phyloP scores from a whole-genome alignment of 1,284 basidiomycete genomes.

The Fomitiporia mediterranea region DNA sequence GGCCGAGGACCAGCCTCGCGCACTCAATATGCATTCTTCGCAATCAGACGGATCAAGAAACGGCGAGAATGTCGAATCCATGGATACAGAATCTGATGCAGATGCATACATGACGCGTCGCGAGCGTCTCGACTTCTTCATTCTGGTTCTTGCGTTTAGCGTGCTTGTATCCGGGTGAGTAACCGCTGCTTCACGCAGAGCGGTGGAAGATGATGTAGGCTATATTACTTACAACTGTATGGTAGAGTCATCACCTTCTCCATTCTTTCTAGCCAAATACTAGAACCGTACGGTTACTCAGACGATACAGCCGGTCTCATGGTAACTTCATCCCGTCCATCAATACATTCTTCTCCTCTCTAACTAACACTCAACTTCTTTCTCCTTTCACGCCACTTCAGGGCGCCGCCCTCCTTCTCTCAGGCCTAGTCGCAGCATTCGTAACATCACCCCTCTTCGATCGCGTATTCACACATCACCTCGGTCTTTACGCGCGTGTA shows the following conservation, averaged over 20 bases:
- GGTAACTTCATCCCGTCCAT: constrained; percentile 17
- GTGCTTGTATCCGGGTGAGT: constrained; percentile 58
- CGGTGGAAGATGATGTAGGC: too few species aligned
- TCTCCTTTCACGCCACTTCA: not conserved
- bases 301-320: constrained; percentile 58
- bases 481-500: constrained; percentile 55
- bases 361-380: not conserved
- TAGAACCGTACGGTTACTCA: constrained; percentile 70
- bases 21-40: not conserved
- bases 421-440: constrained; percentile 63
- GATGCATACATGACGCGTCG: constrained; percentile 53
- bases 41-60: constrained; percentile 17
- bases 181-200: not conserved
- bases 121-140: constrained; percentile 64
- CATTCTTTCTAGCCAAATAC: constrained; percentile 59
- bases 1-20: not conserved
- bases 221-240: too few species aligned
- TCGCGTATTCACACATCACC: constrained; percentile 65
- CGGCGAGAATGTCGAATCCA: constrained; percentile 4
- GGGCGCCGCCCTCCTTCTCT: constrained; percentile 60
- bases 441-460: constrained; percentile 71
- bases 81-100: constrained; percentile 23
- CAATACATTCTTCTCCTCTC: not conserved
- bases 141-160: constrained; percentile 58
- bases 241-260: constrained; percentile 48